Percentiles rank a stretch among this genome's conserved stretches.
Evolutionary conservation across 306 rosid genomes (phyloP).

Genomic region (Rosa multiflora): DNA sequence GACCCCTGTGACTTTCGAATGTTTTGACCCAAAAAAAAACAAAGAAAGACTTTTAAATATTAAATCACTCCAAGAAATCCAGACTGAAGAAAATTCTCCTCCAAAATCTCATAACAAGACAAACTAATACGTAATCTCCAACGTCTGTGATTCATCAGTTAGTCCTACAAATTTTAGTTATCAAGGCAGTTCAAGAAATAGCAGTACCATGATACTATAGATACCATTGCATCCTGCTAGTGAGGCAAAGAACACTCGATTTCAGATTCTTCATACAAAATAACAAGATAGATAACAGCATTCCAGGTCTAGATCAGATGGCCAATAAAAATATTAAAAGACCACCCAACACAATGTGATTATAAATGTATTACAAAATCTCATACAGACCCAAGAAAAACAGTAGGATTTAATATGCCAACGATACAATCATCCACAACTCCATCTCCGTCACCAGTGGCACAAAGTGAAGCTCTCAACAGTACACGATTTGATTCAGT

Average conservation of each 20-base stretch:
- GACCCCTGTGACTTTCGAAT: neutral
- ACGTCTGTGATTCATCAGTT: too few species aligned
- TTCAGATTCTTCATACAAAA: neutral
- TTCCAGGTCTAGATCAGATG: neutral
- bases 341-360: too few species aligned
- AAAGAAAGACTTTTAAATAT: too few species aligned
- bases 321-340: too few species aligned
- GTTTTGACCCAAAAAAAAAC: too few species aligned
- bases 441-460: neutral
- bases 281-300: neutral
- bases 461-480: constrained; percentile 2
- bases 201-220: neutral
- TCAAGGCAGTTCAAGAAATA: neutral
- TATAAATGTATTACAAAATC: neutral
- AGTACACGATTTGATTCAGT: neutral
- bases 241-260: neutral
- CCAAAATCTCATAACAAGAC: neutral
- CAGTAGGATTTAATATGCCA: neutral
- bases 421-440: neutral
- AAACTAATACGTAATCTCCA: neutral
- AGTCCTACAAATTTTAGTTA: too few species aligned
- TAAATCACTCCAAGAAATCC: too few species aligned
- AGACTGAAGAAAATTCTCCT: neutral
- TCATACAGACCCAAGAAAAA: neutral
- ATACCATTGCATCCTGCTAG: neutral